Conservation (phyloP, 2,329 filamentous ascomycete species). For the Zarea fungicola region DNA sequence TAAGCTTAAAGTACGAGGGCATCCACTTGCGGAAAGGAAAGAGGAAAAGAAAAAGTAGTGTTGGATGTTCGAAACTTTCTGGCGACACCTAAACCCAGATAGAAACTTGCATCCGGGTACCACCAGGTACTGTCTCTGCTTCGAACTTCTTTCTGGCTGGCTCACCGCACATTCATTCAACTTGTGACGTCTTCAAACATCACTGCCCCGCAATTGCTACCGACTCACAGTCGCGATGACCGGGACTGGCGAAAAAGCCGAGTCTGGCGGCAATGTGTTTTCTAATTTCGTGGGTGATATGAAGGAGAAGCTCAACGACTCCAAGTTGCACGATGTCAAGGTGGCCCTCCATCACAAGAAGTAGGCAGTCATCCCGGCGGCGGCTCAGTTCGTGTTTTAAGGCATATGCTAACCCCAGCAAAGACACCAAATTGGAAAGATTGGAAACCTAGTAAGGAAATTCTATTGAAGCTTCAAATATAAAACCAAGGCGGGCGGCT, state of each 20-base stretch:
- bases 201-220: neutral
- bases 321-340: conserved; percentile 53
- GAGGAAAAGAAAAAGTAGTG: too few species aligned
- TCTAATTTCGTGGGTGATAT: conserved; percentile 40
- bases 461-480: neutral
- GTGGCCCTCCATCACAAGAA: conserved; percentile 54
- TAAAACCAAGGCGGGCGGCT: too few species aligned
- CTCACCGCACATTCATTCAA: neutral
- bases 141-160: too few species aligned
- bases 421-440: conserved; percentile 55
- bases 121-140: too few species aligned
- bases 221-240: conserved; percentile 22
- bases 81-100: too few species aligned
- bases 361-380: conserved; percentile 32
- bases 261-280: conserved; percentile 22
- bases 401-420: neutral
- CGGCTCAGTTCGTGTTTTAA: neutral
- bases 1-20: too few species aligned
- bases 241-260: conserved; percentile 19
- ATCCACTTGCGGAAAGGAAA: too few species aligned
- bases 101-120: too few species aligned
- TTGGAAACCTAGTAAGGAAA: conserved; percentile 51
- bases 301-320: conserved; percentile 51
- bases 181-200: neutral
- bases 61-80: too few species aligned